Evolutionary conservation across 2,329 filamentous ascomycete genomes (phyloP), one percentile per base, ranked within the genome.

Genomic region (Plectosphaerella sp.): DNA sequence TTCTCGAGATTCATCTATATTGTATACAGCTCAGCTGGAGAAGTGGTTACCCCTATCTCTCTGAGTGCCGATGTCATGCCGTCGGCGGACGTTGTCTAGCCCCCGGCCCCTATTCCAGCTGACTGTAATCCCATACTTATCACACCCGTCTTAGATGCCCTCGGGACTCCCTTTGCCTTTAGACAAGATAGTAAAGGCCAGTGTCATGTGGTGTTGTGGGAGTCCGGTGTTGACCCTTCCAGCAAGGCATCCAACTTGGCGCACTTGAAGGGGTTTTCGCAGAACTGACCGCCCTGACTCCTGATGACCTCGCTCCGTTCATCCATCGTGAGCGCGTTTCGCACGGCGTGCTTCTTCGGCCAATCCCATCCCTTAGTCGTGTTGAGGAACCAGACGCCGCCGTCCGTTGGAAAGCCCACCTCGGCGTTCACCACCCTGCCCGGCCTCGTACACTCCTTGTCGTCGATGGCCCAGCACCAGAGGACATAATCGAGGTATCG

Each of bases 251-350:
- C n/a, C 42, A 45, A 14, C 42, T 45, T 20, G 12, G 42, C 7
- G 20, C 42, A 45, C 42, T 20, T 9, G n/a, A 20, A 20, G 22
- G 42, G 15, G 22, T 45, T 16, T 45, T 45, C 42, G 22, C 42
- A 45, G 16, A 58, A 57, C 49, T 51, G 41, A 51, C 50, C 54
- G 48, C 54, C 55, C 53, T 53, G 52, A 52, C 52, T 48, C 51
- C 51, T 51, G 46, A 52, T 49, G 52, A 54, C 50, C 52, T 52
- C 49, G 53, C 56, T 53, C 52, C 55, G 52, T 54, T 54, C 54
- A 37, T 57, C 53, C 53, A 55, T 54, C 52, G 50, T 54, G 36
- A 55, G 47, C 45, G 57, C 55, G 54, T 60, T 58, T 54, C 53
- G 55, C 50, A 59, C 55, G 48, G 54, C 55, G 52, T 54, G 51